Conservation (phyloP, 805 yeast species). For the Pichia thaimueangensis region DNA sequence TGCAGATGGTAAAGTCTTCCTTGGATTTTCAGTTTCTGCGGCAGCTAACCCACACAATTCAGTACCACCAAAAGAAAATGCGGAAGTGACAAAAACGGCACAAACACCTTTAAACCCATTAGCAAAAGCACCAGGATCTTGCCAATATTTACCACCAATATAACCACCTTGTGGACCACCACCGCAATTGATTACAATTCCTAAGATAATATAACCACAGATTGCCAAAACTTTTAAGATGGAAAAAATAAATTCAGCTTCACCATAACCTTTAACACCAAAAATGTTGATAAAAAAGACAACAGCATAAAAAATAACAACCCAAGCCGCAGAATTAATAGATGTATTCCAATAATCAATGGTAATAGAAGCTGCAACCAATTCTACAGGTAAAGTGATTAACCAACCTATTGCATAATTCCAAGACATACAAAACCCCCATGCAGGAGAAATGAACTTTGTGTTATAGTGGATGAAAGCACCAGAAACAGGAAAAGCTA, state of each 20-base stretch:
- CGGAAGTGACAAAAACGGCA: conserved; percentile 55
- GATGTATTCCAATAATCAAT: conserved; percentile 41
- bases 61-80: conserved; percentile 61
- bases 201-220: conserved; percentile 50
- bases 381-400: conserved; percentile 46
- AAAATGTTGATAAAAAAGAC: conserved; percentile 48
- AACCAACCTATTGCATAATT: conserved; percentile 52
- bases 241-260: conserved; percentile 56
- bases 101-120: conserved; percentile 56
- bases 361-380: conserved; percentile 50
- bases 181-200: conserved; percentile 51
- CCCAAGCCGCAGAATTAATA: conserved; percentile 49
- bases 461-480: conserved; percentile 55
- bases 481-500: conserved; percentile 58
- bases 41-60: conserved; percentile 62
- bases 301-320: conserved; percentile 46
- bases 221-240: conserved; percentile 49
- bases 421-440: conserved; percentile 61
- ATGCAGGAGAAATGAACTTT: conserved; percentile 49
- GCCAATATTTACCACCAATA: conserved; percentile 57
- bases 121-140: conserved; percentile 50
- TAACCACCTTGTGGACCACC: conserved; percentile 57
- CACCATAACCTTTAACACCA: conserved; percentile 66
- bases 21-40: conserved; percentile 58
- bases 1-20: conserved; percentile 56